phyloP scores from a whole-genome alignment of 306 rosid genomes.

The Trichosanthes cucumerina region DNA sequence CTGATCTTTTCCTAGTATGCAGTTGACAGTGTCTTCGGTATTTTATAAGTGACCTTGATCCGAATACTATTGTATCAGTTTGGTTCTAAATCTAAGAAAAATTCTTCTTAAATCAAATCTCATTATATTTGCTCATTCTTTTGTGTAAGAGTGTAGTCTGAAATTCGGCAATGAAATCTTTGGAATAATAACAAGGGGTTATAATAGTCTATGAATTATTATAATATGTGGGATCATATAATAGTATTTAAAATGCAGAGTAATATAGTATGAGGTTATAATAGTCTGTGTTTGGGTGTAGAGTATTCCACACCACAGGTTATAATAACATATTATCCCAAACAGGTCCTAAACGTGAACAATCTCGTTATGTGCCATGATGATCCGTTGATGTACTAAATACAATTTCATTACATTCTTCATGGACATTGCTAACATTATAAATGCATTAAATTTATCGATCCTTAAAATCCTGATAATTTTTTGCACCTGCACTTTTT shows the following conservation, averaged over 20 bases:
- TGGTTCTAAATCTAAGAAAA: not conserved
- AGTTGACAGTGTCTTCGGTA: not conserved
- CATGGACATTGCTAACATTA: not conserved
- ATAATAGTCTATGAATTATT: too few relatives aligned
- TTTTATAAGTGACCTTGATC: not conserved
- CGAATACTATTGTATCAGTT: not conserved
- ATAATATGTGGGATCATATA: too few relatives aligned
- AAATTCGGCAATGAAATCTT: too few relatives aligned
- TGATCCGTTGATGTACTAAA: too few relatives aligned
- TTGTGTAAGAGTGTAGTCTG: too few relatives aligned
- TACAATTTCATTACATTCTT: not conserved
- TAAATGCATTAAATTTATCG: not conserved
- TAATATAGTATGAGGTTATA: too few relatives aligned
- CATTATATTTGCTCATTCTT: not conserved
- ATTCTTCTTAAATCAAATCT: not conserved
- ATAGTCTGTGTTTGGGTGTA: too few relatives aligned
- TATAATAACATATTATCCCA: too few relatives aligned
- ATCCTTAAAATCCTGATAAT: not conserved
- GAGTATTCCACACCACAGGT: too few relatives aligned
- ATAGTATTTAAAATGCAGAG: too few relatives aligned
- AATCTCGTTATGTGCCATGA: not conserved
- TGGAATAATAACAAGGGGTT: too few relatives aligned
- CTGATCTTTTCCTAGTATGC: not conserved
- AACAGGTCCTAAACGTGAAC: too few relatives aligned
- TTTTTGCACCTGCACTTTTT: not conserved